Evolutionary conservation across 2,329 filamentous ascomycete species (phyloP), one percentile per base, ranked within the genome.

Genomic region (Ilyonectria destructans): DNA sequence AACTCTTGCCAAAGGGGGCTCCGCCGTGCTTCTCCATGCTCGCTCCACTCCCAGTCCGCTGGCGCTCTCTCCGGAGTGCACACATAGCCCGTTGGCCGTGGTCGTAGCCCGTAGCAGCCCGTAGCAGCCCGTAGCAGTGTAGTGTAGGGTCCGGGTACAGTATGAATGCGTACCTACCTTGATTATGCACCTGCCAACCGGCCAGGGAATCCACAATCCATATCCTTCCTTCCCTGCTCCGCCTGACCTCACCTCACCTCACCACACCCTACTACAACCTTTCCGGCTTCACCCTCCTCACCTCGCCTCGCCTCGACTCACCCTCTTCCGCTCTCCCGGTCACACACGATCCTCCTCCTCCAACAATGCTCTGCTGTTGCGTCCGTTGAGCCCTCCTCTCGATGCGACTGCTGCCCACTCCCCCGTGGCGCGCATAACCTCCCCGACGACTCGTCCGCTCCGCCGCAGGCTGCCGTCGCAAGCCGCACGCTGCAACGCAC

Each of bases 401-500:
- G 62, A 76, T 75, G 74, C 74, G 74, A 69, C 74, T 70, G 46
- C 63, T 66, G 67, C 61, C 55, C 58, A 62, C 70, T 69, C 61
- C 62, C 63, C 67, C 65, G 66, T 68, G 72, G 70, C 62, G 73
- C 74, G 73, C 69, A 72, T 73, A 75, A 67, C 69, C 61, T 59
- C 40, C 40, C n/a, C 40, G 40, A 43, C 40, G 40, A 43, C 7
- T 43, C 40, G 15, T 67, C 59, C 63, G 61, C 69, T 62, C 35
- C 69, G 62, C 65, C 59, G 65, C 59, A 40, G 51, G 37, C 62
- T 71, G 33, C 35, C 54, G 52, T 52, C 60, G 58, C 61, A 43
- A 40, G 19, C 51, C 69, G 63, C 70, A 49, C 37, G 49, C 58
- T 57, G 63, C 49, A 52, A 33, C 70, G 62, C 70, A 52, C 48